phyloP scores from a whole-genome alignment of 306 rosid species.

The Cucurbita maxima region DNA sequence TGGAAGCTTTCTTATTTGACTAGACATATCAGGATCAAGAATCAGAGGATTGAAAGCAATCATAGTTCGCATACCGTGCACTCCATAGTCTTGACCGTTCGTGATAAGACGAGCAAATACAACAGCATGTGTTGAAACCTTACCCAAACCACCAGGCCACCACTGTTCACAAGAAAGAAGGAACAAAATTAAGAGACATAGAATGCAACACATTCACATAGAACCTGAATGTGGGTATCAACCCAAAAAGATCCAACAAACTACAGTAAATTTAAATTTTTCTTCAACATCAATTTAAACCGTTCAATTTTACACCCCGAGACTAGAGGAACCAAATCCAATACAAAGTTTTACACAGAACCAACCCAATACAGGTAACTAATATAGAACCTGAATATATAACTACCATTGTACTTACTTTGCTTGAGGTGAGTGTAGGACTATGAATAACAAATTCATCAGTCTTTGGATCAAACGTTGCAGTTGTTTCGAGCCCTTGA shows the following conservation, averaged over 20 bases:
- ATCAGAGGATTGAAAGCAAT: background rate
- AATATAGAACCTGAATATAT: background rate
- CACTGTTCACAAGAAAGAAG: constrained; percentile 40
- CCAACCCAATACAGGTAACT: background rate
- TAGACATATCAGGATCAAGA: constrained; percentile 1
- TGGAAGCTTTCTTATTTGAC: constrained; percentile 5
- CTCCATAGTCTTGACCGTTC: constrained; percentile 60
- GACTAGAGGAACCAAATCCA: background rate
- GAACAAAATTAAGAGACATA: constrained; percentile 10
- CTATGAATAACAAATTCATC: constrained; percentile 77
- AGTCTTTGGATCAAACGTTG: constrained; percentile 74
- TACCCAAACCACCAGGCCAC: constrained; percentile 99
- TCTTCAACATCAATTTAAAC: background rate
- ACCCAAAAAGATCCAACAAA: background rate
- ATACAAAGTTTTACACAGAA: background rate
- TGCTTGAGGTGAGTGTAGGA: constrained; percentile 91
- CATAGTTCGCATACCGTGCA: constrained; percentile 43
- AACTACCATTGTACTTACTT: constrained; percentile 37
- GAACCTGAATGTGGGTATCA: background rate
- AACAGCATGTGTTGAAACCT: constrained; percentile 71
- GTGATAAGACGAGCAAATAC: constrained; percentile 77
- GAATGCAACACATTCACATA: background rate
- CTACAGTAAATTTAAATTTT: background rate
- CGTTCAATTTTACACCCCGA: background rate
- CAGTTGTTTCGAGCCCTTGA: constrained; percentile 97